Conservation (phyloP, 2,329 filamentous ascomycete species). For the Chrysoporthe deuterocubensis region DNA sequence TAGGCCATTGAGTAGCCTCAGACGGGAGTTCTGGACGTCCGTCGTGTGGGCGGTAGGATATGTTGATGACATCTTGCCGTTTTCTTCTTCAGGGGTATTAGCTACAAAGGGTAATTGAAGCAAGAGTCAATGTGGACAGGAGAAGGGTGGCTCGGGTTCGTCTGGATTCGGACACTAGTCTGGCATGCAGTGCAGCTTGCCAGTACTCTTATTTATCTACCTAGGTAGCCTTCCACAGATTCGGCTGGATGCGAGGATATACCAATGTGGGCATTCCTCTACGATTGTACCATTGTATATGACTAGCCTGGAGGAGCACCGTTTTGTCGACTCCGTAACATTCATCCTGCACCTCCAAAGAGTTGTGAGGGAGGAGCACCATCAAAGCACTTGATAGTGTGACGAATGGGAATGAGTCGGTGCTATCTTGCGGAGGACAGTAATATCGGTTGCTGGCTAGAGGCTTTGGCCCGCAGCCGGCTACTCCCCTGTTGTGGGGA, state of each 20-base stretch:
- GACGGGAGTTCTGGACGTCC: conserved; percentile 43
- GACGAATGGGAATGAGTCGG: neutral
- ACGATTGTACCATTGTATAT: neutral
- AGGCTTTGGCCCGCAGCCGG: neutral
- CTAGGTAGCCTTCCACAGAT: neutral
- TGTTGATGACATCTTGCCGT: conserved; percentile 17
- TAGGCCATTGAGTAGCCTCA: conserved; percentile 49
- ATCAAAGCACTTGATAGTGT: neutral
- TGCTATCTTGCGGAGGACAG: neutral
- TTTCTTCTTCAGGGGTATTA: neutral
- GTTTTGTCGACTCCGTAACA: neutral
- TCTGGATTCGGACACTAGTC: neutral
- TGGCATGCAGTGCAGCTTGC: neutral
- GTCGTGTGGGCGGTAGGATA: conserved; percentile 40
- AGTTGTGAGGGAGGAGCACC: conserved; percentile 4
- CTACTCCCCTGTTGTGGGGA: neutral
- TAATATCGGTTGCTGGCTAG: neutral
- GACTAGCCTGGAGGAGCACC: neutral
- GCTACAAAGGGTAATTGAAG: neutral
- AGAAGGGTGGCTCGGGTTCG: neutral
- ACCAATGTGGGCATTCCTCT: neutral
- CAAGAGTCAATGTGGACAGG: neutral
- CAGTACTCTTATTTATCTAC: neutral
- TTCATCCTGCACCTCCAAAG: neutral
- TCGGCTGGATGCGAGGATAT: neutral